Evolutionary conservation across 2,329 filamentous ascomycete genomes (phyloP).

Genomic region (Trichophyton rubrum): DNA sequence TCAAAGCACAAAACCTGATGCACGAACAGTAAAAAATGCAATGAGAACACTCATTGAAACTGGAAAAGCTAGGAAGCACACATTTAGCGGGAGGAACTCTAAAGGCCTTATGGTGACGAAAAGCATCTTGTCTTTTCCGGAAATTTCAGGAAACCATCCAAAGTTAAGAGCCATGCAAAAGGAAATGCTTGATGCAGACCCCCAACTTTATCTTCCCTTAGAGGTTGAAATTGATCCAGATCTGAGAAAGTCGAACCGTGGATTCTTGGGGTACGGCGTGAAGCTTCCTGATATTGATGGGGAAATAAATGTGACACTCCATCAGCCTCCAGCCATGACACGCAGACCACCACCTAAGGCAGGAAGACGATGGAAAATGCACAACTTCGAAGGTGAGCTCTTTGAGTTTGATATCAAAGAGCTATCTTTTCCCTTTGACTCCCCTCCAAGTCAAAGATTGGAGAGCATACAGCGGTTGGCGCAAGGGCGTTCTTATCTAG

Average conservation of each 20-base stretch:
- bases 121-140: slow-evolving; percentile 37
- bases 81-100: slow-evolving; percentile 39
- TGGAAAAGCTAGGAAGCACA: slow-evolving; percentile 41
- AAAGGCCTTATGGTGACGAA: slow-evolving; percentile 40
- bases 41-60: slow-evolving; percentile 39
- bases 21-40: slow-evolving; percentile 39
- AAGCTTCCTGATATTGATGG: slow-evolving; percentile 23
- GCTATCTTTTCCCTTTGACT: neutral
- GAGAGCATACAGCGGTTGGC: slow-evolving; percentile 4
- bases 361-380: neutral
- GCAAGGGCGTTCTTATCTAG: slow-evolving; percentile 7
- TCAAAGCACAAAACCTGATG: slow-evolving; percentile 37
- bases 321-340: slow-evolving; percentile 24
- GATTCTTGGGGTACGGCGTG: slow-evolving; percentile 2
- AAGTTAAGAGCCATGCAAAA: slow-evolving; percentile 38
- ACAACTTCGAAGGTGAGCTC: neutral
- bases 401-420: neutral
- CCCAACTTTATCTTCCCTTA: slow-evolving; percentile 34
- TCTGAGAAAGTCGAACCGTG: slow-evolving; percentile 20
- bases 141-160: slow-evolving; percentile 34
- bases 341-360: slow-evolving; percentile 13
- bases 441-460: slow-evolving; percentile 1
- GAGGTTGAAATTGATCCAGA: slow-evolving; percentile 29
- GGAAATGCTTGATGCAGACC: slow-evolving; percentile 37
- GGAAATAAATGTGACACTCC: slow-evolving; percentile 25